Evolutionary conservation across 306 rosid genomes (phyloP).

Genomic region (cucumber (Cucumis sativus)): DNA sequence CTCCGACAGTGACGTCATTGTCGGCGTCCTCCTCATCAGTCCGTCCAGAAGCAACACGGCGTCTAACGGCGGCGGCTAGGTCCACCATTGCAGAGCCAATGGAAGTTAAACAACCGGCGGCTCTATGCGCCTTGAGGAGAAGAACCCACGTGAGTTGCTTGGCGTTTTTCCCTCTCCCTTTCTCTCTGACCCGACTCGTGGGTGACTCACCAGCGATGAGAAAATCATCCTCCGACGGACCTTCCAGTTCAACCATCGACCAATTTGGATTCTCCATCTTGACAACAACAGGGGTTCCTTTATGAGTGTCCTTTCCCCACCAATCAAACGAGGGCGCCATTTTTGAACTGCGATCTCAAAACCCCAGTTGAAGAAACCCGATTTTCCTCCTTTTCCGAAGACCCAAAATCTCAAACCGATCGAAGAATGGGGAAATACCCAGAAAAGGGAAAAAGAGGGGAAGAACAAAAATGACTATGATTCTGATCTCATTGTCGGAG

Average conservation of each 20-base stretch:
- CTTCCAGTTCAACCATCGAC: constrained; percentile 91
- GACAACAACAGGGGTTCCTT: constrained; percentile 92
- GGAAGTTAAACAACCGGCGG: constrained; percentile 71
- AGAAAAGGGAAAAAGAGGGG: not conserved
- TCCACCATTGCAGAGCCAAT: constrained; percentile 55
- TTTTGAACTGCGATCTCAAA: constrained; percentile 23
- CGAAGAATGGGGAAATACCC: not conserved
- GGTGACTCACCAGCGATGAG: constrained; percentile 21
- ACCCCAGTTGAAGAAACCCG: constrained; percentile 2
- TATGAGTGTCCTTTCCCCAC: constrained; percentile 59
- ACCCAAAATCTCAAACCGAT: not conserved
- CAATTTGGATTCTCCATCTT: constrained; percentile 96
- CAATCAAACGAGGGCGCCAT: constrained; percentile 67
- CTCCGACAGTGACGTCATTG: constrained; percentile 11
- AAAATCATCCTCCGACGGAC: constrained; percentile 65
- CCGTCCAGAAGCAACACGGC: constrained; percentile 61
- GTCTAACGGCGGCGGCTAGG: constrained; percentile 46
- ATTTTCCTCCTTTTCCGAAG: not conserved
- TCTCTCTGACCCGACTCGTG: constrained; percentile 27
- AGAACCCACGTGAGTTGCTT: constrained; percentile 92
- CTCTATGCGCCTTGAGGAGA: constrained; percentile 71
- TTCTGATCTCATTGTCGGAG: constrained; percentile 53
- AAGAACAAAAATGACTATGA: constrained; percentile 8
- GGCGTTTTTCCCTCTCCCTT: constrained; percentile 63
- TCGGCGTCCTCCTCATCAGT: constrained; percentile 31